Evolutionary conservation across 1,139 yeast species (phyloP), one percentile per base, ranked within the genome.

Genomic region (Lodderomyces metapsilosis): DNA sequence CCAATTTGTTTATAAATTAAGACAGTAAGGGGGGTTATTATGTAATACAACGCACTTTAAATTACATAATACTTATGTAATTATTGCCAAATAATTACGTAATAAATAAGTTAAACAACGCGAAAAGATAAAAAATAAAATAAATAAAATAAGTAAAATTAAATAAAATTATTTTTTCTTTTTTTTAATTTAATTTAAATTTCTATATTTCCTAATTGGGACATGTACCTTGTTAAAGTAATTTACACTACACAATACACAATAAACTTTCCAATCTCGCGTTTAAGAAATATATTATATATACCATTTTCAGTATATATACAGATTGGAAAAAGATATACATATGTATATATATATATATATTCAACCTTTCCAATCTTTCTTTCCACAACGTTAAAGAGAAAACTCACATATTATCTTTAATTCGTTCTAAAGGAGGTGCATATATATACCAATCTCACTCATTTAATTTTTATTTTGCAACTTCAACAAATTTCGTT

Each of bases 161-260:
- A n/a, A n/a, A n/a, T n/a, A n/a, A n/a, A n/a, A n/a, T 25, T 31
- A 21, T 16, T 27, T 21, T 42, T 10, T 23, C 10, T 8, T 8
- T 10, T 23, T 7, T 23, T 6, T 23, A 6, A 8, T 4, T 8
- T 8, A 23, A 23, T 8, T 23, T 8, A 11, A 7, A 8, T 8
- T 8, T n/a, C n/a, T 15, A 25, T 25, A 25, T 25, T 43, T 43
- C 45, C 45, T 43, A 43, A 43, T 43, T 39, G 40, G 42, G 45
- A 8, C 38, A 37, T 39, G 45, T 43, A 40, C 37, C 45, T 43
- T 43, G 40, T 37, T 39, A 18, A 22, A 38, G 45, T 42, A 42
- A 42, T 39, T 39, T 36, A n/a, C n/a, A n/a, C n/a, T n/a, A n/a
- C n/a, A n/a, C n/a, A n/a, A n/a, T n/a, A n/a, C n/a, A 25, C 30